Evolutionary conservation across 768 basidiomycete genomes (phyloP).

Genomic region (Amanita exitialis): DNA sequence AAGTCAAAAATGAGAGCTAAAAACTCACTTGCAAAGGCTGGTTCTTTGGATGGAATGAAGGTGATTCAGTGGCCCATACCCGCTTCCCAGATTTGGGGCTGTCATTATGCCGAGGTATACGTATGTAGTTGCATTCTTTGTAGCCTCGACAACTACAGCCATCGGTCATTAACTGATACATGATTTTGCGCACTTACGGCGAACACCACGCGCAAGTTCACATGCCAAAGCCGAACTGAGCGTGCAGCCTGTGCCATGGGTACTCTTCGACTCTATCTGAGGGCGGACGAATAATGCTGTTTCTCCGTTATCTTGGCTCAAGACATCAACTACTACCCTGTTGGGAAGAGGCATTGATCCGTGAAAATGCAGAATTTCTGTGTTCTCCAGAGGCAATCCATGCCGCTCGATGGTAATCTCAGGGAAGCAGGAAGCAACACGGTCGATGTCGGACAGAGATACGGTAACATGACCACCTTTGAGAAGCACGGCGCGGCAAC

Average conservation of each 20-base stretch:
- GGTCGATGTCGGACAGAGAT: slow-evolving; percentile 32
- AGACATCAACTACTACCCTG: slow-evolving; percentile 52
- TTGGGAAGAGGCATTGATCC: slow-evolving; percentile 10
- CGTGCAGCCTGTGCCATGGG: slow-evolving; percentile 92
- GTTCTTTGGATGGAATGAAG: slow-evolving; percentile 45
- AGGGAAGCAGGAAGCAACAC: slow-evolving; percentile 15
- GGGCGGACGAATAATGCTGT: slow-evolving; percentile 50
- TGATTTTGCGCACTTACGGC: slow-evolving; percentile 17
- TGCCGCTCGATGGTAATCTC: slow-evolving; percentile 31
- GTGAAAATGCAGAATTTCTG: slow-evolving; percentile 45
- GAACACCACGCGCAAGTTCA: slow-evolving; percentile 44
- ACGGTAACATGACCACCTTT: slow-evolving; percentile 77
- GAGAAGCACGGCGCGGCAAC: slow-evolving; percentile 53
- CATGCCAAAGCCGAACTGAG: slow-evolving; percentile 76
- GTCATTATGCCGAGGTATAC: slow-evolving; percentile 67
- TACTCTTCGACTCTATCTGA: slow-evolving; percentile 55
- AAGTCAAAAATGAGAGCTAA: background rate
- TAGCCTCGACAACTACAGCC: slow-evolving; percentile 35
- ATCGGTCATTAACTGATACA: background rate
- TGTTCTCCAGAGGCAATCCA: slow-evolving; percentile 41
- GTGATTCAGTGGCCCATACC: slow-evolving; percentile 85
- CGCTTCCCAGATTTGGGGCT: slow-evolving; percentile 57
- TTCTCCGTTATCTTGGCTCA: slow-evolving; percentile 29
- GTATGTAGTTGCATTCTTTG: slow-evolving; percentile 51
- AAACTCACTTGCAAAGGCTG: slow-evolving; percentile 36